phyloP scores from a whole-genome alignment of 2,329 filamentous ascomycete genomes.

The Aureobasidium uvarum region DNA sequence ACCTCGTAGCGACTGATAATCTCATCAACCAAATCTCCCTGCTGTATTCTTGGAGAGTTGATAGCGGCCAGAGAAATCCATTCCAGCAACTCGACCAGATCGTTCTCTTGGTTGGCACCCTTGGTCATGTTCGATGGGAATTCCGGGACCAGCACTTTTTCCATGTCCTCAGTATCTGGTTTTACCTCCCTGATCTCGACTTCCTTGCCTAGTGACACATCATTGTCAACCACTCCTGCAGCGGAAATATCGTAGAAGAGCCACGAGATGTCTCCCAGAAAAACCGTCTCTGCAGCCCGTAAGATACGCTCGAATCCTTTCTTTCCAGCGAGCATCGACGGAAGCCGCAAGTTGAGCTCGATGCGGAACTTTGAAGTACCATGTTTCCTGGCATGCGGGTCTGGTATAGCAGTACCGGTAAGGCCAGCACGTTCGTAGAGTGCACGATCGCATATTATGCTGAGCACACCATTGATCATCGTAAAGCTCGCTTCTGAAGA shows the following conservation, averaged over 20 bases:
- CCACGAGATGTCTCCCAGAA: constrained; percentile 69
- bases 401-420: constrained; percentile 64
- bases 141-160: constrained; percentile 36
- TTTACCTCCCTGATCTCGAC: constrained; percentile 34
- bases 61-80: constrained; percentile 70
- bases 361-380: constrained; percentile 73
- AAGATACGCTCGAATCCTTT: constrained; percentile 75
- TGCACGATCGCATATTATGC: constrained; percentile 74
- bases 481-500: constrained; percentile 76
- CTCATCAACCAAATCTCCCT: constrained; percentile 61
- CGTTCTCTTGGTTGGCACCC: constrained; percentile 51
- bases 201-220: constrained; percentile 33
- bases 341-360: constrained; percentile 68
- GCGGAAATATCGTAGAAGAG: constrained; percentile 65
- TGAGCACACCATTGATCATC: constrained; percentile 68
- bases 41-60: constrained; percentile 61
- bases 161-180: constrained; percentile 33
- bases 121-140: constrained; percentile 36
- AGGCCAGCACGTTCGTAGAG: constrained; percentile 81
- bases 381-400: constrained; percentile 57
- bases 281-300: constrained; percentile 75
- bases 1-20: constrained; percentile 67
- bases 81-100: constrained; percentile 61
- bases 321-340: constrained; percentile 78
- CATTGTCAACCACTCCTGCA: background rate